Evolutionary conservation across 2,329 filamentous ascomycete species (phyloP), one percentile per base, ranked within the genome.

Genomic region (Penicillium polonicum): DNA sequence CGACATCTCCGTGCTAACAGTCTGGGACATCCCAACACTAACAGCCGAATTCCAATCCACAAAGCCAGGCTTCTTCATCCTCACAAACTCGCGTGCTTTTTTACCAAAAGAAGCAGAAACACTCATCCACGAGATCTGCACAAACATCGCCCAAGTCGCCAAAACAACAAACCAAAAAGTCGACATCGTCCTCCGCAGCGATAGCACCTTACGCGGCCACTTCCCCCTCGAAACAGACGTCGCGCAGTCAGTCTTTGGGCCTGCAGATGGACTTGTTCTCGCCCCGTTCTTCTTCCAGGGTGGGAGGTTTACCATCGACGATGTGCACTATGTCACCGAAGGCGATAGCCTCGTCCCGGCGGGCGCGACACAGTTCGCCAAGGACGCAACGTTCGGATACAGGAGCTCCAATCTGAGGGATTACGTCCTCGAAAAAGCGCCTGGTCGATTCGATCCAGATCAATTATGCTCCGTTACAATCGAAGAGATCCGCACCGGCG

Each of bases 211-310:
- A 0, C 73, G 83, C 1, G 83, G 83, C 0, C 83, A 85, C 48
- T 84, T 85, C 33, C 83, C 83, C 0, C 70, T 82, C 0, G 83
- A 85, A 65, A 75, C 79, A 0, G 81, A 85, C 50, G 80, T 79
- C 0, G 80, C 78, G 0, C 79, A 83, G 56, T 70, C 74, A 1
- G 79, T 81, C 1, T 73, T 85, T 0, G 83, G 83, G 0, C 67
- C 73, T 1, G 76, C 77, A 0, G 81, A 84, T 60, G 81, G 78
- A 0, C 83, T 82, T 77, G 73, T 86, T 2, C 70, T 86, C 0
- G 82, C 82, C 0, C 84, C 84, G 0, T 85, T 85, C 68, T 86
- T 86, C 66, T 72, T 80, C 4, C 83, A 86, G 61, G 84, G 84
- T 6, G 83, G 84, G 0, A 68, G 84, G 3, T 82, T 81, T 43